Conservation (phyloP, 805 yeast species). For the Lipomyces yamanashiensis region DNA sequence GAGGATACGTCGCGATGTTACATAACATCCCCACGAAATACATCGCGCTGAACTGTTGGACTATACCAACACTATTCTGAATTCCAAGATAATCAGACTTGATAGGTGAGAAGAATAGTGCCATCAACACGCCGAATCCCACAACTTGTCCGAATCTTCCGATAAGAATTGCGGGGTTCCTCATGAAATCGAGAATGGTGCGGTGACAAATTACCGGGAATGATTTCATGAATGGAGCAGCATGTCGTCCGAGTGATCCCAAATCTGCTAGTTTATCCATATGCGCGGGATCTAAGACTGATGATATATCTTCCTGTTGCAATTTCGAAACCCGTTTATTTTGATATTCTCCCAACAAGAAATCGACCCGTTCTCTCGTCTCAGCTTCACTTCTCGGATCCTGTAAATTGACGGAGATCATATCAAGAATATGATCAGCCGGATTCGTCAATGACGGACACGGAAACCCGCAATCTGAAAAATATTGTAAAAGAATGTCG, state of each 20-base stretch:
- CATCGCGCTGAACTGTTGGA: conserved; percentile 72
- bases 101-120: conserved; percentile 70
- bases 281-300: background rate
- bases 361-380: conserved; percentile 51
- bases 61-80: conserved; percentile 70
- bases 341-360: conserved; percentile 42
- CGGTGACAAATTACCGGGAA: conserved; percentile 48
- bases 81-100: conserved; percentile 55
- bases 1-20: conserved; percentile 75
- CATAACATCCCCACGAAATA: conserved; percentile 82
- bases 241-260: conserved; percentile 43
- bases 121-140: conserved; percentile 65
- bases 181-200: conserved; percentile 50
- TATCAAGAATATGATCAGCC: conserved; percentile 76
- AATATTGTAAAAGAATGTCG: conserved; percentile 55
- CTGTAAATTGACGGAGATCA: conserved; percentile 63
- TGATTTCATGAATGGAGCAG: conserved; percentile 46
- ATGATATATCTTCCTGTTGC: background rate
- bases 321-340: background rate
- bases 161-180: conserved; percentile 62
- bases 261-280: conserved; percentile 31
- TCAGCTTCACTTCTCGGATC: conserved; percentile 49
- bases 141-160: conserved; percentile 69
- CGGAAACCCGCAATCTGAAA: conserved; percentile 54
- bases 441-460: conserved; percentile 68